Base-by-base conservation (phyloP, 768 basidiomycete genomes). In the Leucocoprinus sp. region DNA sequence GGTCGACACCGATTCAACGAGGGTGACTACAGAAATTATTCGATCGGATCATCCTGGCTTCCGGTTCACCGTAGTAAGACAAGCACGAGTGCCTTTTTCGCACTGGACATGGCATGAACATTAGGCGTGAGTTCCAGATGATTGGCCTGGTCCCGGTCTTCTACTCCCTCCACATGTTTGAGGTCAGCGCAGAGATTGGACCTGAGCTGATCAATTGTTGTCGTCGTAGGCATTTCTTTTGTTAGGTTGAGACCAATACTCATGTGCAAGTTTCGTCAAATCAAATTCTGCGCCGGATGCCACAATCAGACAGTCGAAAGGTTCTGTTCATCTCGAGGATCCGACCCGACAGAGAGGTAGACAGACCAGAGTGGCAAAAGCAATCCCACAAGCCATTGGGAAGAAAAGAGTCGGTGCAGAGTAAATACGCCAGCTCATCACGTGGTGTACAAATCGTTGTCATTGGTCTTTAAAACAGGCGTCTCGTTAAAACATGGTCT, bases 11-110 rank as follows among this genome's bases (percentile, higher is more conserved):
- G 37, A 26, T 50, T 70, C 66, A 6, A 80, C 84, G 23, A 92
- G 55, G n/a, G 88, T 80, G 44, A 93, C 77, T n/a, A 90, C 85
- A 22, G 78, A 68, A 22, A 79, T 67, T 55, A 93, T 62, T 41
- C 86, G 73, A 52, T 86, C 81, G 2, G 65, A 43, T 29, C 67
- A 60, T 17, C 66, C 70, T 1, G 58, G 53, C 61, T 84, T 88
- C 53, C n/a, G n/a, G n/a, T n/a, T n/a, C n/a, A n/a, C n/a, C n/a
- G n/a, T n/a, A n/a, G n/a, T n/a, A n/a, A n/a, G n/a, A n/a, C n/a
- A n/a, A n/a, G n/a, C n/a, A n/a, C n/a, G n/a, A n/a, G n/a, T n/a
- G n/a, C n/a, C n/a, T 66, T 58, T 43, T 15, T 74, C 61, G 64
- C 88, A 92, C 88, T 91, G 54, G 36, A 9, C 18, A 21, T 5